These are phyloP conservation scores for Cocos nucifera DNA, from an alignment of 176 grass and related monocot genomes.

Conservation along the genomic window DNA sequence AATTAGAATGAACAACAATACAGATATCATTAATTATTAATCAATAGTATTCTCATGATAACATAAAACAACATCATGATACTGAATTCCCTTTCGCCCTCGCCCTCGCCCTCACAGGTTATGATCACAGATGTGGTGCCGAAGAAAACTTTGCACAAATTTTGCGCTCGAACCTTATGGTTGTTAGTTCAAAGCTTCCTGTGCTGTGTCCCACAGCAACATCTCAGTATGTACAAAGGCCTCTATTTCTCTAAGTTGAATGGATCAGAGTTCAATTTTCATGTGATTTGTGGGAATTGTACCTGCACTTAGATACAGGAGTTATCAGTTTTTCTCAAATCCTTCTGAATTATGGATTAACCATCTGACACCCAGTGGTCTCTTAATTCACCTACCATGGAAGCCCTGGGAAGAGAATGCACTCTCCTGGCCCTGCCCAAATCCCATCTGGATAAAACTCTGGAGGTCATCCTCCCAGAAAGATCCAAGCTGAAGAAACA, in stretches of 20 bases:
- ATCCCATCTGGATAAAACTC: slow-evolving; percentile 63
- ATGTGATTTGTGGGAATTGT: slow-evolving; percentile 6
- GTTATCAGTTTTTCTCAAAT: too few species aligned
- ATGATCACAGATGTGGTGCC: neutral
- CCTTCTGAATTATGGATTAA: too few species aligned
- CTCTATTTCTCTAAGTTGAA: slow-evolving; percentile 2
- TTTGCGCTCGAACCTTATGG: neutral
- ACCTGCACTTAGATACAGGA: neutral
- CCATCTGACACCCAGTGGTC: too few species aligned
- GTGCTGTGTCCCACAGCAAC: neutral
- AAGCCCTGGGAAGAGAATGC: slow-evolving; percentile 2
- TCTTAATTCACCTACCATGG: neutral
- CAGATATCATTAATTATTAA: neutral
- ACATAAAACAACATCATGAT: neutral
- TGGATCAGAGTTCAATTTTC: slow-evolving; percentile 20
- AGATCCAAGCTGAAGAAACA: slow-evolving; percentile 26
- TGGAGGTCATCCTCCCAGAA: slow-evolving; percentile 75
- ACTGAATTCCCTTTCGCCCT: neutral
- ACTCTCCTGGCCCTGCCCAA: slow-evolving; percentile 20
- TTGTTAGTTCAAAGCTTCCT: slow-evolving; percentile 11
- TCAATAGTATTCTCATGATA: slow-evolving; percentile 3
- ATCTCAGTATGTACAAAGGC: slow-evolving; percentile 17
- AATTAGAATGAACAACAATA: neutral
- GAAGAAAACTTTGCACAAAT: neutral
- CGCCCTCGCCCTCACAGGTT: neutral